A percentile compares a stretch with the other conserved stretches of the same genome.
Evolutionary conservation across 1,284 basidiomycete species (phyloP).

Genomic region (Ustilago cynodontis): DNA sequence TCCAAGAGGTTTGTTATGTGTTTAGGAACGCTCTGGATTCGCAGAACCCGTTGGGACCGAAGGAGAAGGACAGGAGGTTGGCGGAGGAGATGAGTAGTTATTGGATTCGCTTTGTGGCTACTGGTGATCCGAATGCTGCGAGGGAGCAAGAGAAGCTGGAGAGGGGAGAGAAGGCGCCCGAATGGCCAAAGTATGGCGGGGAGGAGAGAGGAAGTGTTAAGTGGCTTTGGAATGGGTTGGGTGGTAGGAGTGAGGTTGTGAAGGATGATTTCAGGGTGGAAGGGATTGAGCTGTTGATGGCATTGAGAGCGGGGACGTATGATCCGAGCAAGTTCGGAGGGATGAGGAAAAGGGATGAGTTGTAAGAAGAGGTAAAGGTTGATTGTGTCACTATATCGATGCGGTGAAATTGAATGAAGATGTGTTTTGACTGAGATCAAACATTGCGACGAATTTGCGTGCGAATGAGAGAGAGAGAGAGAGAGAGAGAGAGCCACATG

Average conservation of each 20-base stretch:
- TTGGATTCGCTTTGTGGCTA: conserved; percentile 58
- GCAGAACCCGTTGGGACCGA: conserved; percentile 51
- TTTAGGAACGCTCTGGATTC: conserved; percentile 55
- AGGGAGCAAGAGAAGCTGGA: conserved; percentile 2
- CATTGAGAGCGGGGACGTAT: conserved; percentile 21
- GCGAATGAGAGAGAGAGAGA: neutral
- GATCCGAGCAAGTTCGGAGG: conserved; percentile 6
- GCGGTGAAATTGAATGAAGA: neutral
- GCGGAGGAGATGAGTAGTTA: conserved; percentile 54
- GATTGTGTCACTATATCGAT: neutral
- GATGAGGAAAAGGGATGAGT: conserved; percentile 28
- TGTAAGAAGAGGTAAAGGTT: conserved; percentile 11
- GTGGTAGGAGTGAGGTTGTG: conserved; percentile 5
- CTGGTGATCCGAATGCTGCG: conserved; percentile 52
- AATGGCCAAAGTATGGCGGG: conserved; percentile 49
- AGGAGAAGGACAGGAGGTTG: conserved; percentile 41
- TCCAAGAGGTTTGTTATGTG: conserved; percentile 54
- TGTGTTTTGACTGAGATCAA: neutral
- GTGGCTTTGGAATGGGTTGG: conserved; percentile 25
- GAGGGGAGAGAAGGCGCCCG: neutral
- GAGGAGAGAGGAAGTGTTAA: conserved; percentile 9
- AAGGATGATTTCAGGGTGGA: conserved; percentile 20
- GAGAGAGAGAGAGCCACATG: no score
- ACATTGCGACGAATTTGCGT: neutral
- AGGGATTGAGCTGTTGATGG: conserved; percentile 33